Percentiles rank a stretch among this genome's conserved stretches.
phyloP scores from a whole-genome alignment of 176 grass and related monocot genomes.

The Avena insularis region DNA sequence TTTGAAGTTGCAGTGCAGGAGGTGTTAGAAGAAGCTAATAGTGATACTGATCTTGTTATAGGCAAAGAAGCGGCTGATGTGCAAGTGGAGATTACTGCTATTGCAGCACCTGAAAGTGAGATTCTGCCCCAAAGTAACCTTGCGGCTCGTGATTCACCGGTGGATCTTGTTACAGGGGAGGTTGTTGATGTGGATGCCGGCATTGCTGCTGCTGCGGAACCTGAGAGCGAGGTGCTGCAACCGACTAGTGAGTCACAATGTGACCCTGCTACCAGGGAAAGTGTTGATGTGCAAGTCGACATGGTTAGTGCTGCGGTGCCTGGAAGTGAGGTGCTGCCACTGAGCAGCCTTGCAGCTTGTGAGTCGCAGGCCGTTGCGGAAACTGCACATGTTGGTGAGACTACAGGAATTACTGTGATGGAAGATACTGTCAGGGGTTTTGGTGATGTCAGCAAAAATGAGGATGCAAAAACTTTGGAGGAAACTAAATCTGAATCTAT shows the following conservation, averaged over 20 bases:
- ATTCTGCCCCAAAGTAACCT: background rate
- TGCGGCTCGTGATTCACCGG: background rate
- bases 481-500: background rate
- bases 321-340: background rate
- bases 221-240: background rate
- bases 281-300: background rate
- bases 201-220: background rate
- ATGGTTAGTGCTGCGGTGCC: background rate
- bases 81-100: background rate
- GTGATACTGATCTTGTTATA: background rate
- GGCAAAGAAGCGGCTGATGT: background rate
- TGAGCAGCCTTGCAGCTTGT: background rate
- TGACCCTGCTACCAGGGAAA: background rate
- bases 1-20: background rate
- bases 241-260: background rate
- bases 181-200: background rate
- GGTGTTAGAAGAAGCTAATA: background rate
- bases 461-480: background rate
- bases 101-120: slow-evolving; percentile 4
- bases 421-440: background rate
- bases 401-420: background rate
- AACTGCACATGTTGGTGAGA: background rate
- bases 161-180: background rate
- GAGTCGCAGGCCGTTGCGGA: background rate
- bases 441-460: background rate